Evolutionary conservation across 2,329 filamentous ascomycete genomes (phyloP), one percentile per base, ranked within the genome.

Genomic region (Fonsecaea multimorphosa): DNA sequence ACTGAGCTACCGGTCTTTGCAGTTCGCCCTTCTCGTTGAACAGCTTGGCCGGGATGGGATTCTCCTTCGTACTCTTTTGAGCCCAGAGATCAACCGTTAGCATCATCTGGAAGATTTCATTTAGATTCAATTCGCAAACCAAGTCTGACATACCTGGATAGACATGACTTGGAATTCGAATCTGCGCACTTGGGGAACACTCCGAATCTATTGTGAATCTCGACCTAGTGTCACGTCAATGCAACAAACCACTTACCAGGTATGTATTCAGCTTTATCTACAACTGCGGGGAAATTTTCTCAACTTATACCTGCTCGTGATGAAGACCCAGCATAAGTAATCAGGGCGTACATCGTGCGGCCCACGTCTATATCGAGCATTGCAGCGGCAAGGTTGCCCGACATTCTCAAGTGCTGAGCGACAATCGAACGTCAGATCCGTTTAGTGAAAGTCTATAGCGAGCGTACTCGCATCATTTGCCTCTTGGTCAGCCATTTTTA

Each of bases 1-100:
- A 97, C 63, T 87, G 85, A 68, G 91, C 94, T 68, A 85, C 84
- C 77, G 92, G 91, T 68, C 93, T 89, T 81, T 96, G 96, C 84
- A 96, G 97, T 79, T 97, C 93, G 78, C 93, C 93, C 19, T 87
- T 91, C 81, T 95, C 91, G 31, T 65, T 63, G 40, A 54, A 68
- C 9, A 68, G 46, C 72, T 84, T 84, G 56, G 87, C 89, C 68
- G 87, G 84, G 56, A 95, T 91, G 91, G 92, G 96, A 73, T 44
- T 34, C 19, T 63, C 61, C 14, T 94, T 87, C 53, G 92, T 93
- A 76, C 96, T 91, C 65, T 86, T 27, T 40, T 29, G n/a, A n/a
- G 22, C n/a, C n/a, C 11, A 1, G 24, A 22, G 2, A n/a, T 24
- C 12, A 31, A 8, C 12, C 12, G 32, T 55, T 29, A 64, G 32